Conservation (phyloP, 208 protist genomes). For the Wallacemonas sp. region DNA sequence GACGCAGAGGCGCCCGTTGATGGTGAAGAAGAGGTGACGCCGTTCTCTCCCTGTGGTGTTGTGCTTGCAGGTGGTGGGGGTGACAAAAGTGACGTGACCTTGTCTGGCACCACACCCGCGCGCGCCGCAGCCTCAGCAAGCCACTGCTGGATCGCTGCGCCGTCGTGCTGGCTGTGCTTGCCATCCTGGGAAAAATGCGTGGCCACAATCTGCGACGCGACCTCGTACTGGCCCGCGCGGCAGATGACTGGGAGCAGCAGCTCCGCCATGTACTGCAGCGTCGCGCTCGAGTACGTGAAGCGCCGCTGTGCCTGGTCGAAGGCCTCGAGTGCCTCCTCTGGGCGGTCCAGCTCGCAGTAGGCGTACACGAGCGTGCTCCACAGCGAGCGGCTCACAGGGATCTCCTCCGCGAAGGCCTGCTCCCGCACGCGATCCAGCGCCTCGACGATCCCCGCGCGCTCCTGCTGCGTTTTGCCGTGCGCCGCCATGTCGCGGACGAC, state of each 20-base stretch:
- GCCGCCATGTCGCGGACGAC: conserved; percentile 71
- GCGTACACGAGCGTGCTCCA: conserved; percentile 83
- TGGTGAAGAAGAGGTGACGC: too few species aligned
- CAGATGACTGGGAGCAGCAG: conserved; percentile 64
- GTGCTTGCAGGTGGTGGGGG: not conserved
- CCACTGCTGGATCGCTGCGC: conserved; percentile 28
- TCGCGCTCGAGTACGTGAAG: conserved; percentile 45
- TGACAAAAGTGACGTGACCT: not conserved
- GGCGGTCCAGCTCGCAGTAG: conserved; percentile 48
- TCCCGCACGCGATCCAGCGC: conserved; percentile 64
- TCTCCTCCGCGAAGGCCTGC: conserved; percentile 64
- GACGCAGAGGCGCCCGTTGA: too few species aligned
- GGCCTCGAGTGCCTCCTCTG: conserved; percentile 55
- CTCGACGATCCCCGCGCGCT: not conserved
- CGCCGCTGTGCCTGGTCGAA: conserved; percentile 54
- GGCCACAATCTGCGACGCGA: conserved; percentile 34
- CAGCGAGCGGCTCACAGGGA: conserved; percentile 51
- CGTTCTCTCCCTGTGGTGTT: conserved; percentile 1
- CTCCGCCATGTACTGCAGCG: conserved; percentile 66
- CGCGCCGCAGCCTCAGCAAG: conserved; percentile 80
- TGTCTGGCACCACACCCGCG: conserved; percentile 23
- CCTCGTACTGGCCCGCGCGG: conserved; percentile 40
- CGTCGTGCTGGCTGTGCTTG: conserved; percentile 21
- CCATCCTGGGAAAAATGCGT: conserved; percentile 32
- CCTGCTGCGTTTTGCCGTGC: conserved; percentile 25